A percentile compares a stretch with the other conserved stretches of the same genome.
These are phyloP conservation scores for Wickerhamiella australiensis DNA, from an alignment of 805 yeast species.

Conservation along the genomic window DNA sequence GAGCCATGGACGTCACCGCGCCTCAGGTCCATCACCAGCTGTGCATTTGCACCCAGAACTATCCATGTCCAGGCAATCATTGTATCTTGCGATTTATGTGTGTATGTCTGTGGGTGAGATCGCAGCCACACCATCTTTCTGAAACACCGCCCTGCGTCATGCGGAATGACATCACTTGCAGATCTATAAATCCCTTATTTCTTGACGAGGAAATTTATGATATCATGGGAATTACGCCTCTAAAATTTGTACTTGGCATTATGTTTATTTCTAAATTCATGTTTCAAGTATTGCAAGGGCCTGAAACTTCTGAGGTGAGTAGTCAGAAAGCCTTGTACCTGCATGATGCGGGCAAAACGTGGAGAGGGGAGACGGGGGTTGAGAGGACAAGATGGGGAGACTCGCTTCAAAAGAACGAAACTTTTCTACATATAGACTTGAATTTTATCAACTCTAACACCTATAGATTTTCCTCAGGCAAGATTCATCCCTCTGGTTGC, in stretches of 20 bases:
- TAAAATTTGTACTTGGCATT: background rate
- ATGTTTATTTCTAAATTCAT: background rate
- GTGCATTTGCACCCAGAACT: background rate
- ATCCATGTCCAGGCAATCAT: background rate
- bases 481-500: background rate
- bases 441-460: background rate
- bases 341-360: background rate
- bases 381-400: too few relatives aligned
- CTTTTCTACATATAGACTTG: too few relatives aligned
- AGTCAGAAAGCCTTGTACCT: background rate
- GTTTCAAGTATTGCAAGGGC: background rate
- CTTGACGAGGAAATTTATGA: too few relatives aligned
- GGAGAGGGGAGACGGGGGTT: background rate
- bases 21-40: background rate
- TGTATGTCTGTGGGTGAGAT: background rate
- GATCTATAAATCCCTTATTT: background rate
- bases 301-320: background rate
- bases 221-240: too few relatives aligned
- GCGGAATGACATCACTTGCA: background rate
- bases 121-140: background rate
- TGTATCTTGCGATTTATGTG: background rate
- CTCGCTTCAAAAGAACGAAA: too few relatives aligned
- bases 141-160: conserved; percentile 1
- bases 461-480: background rate
- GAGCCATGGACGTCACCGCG: background rate